These are phyloP conservation scores for Aspergillus sparsus DNA, from an alignment of 495 filamentous ascomycete species.

Conservation along the genomic window DNA sequence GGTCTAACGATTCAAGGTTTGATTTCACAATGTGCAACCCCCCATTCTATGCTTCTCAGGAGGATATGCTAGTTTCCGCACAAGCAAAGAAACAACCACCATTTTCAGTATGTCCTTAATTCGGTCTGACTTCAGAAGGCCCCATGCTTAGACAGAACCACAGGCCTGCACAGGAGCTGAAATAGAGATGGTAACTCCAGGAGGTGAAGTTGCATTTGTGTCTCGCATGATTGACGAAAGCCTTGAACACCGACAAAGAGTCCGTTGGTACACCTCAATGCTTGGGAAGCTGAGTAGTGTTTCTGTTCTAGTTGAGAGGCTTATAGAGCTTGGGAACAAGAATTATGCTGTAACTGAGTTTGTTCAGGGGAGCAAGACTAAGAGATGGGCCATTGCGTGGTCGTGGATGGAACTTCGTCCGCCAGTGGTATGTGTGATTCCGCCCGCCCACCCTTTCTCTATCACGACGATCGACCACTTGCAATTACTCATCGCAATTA, in stretches of 20 bases:
- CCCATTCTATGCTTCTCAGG: constrained; percentile 79
- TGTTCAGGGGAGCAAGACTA: constrained; percentile 75
- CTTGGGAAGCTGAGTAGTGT: constrained; percentile 80
- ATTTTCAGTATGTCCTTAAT: constrained; percentile 50
- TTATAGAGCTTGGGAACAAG: constrained; percentile 58
- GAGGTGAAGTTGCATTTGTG: constrained; percentile 84
- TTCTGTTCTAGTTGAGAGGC: constrained; percentile 57
- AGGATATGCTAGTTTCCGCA: constrained; percentile 67
- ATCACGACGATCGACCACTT: too few relatives aligned
- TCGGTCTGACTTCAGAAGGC: background rate
- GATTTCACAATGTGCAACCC: constrained; percentile 96
- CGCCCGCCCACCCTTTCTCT: too few relatives aligned
- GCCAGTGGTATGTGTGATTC: constrained; percentile 44
- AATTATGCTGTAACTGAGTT: constrained; percentile 88
- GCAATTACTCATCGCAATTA: too few relatives aligned
- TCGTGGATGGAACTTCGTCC: constrained; percentile 73
- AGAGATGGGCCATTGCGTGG: constrained; percentile 88
- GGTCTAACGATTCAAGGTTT: constrained; percentile 45
- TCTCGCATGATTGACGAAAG: constrained; percentile 75
- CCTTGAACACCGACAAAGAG: constrained; percentile 53
- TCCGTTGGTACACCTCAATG: constrained; percentile 92
- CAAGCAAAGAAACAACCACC: constrained; percentile 66
- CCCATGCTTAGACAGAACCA: constrained; percentile 7
- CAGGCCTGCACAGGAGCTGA: constrained; percentile 76
- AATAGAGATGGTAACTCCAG: constrained; percentile 82